phyloP scores from a whole-genome alignment of 768 basidiomycete species.

The Boletus sp. region DNA sequence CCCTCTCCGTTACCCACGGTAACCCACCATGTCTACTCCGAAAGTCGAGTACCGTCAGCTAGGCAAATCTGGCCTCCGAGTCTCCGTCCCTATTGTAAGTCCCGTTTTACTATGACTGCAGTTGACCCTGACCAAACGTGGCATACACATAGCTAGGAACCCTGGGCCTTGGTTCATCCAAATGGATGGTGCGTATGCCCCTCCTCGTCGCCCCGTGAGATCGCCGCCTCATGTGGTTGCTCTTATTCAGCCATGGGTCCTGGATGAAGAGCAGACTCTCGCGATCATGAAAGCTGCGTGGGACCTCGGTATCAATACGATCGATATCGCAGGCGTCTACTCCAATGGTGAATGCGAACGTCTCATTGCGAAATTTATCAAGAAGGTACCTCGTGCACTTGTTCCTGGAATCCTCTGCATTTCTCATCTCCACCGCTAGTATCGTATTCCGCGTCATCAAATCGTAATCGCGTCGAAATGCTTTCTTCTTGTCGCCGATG shows the following conservation, averaged over 20 bases:
- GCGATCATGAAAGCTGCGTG: conserved; percentile 37
- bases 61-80: conserved; percentile 29
- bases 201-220: neutral
- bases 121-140: neutral
- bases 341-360: conserved; percentile 28
- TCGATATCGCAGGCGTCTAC: conserved; percentile 30
- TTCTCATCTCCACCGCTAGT: conserved; percentile 12
- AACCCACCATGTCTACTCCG: neutral
- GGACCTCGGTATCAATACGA: conserved; percentile 37
- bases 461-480: conserved; percentile 34
- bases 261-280: conserved; percentile 26
- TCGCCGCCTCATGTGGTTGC: neutral
- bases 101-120: neutral
- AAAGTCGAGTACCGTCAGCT: conserved; percentile 19
- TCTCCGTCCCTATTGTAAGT: conserved; percentile 36
- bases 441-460: conserved; percentile 33
- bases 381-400: too few species aligned
- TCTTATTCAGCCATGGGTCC: conserved; percentile 22
- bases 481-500: conserved; percentile 11
- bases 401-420: too few species aligned
- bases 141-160: conserved; percentile 20
- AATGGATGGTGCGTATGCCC: conserved; percentile 24
- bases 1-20: neutral
- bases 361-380: conserved; percentile 32
- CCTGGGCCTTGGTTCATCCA: conserved; percentile 27